These are phyloP conservation scores for Clonostachys rhizophaga DNA, from an alignment of 2,329 filamentous ascomycete species.

Conservation along the genomic window DNA sequence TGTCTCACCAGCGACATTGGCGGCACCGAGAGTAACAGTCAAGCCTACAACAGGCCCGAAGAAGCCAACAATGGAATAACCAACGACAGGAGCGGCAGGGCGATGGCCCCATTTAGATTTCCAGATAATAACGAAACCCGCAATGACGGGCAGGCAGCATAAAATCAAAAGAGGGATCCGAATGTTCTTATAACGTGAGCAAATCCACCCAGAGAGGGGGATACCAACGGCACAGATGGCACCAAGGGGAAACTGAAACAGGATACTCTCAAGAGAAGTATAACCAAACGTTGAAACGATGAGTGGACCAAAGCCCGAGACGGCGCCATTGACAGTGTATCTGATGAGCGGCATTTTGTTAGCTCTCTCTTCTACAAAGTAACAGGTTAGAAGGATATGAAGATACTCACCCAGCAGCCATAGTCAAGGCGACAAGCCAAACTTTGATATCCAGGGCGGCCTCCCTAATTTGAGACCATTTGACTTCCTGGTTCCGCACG, in stretches of 20 bases:
- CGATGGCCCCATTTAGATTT: constrained; percentile 43
- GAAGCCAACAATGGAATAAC: constrained; percentile 52
- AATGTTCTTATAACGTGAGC: constrained; percentile 42
- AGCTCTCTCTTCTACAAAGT: background rate
- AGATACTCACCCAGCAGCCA: constrained; percentile 36
- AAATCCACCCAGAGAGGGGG: constrained; percentile 46
- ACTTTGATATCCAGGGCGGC: constrained; percentile 38
- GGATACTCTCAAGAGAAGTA: constrained; percentile 43
- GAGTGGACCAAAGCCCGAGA: constrained; percentile 49
- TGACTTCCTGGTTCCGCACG: constrained; percentile 41
- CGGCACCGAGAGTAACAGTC: constrained; percentile 12
- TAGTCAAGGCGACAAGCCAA: constrained; percentile 44
- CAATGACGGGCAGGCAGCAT: constrained; percentile 54
- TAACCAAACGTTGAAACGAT: constrained; percentile 52
- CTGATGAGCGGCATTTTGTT: constrained; percentile 7
- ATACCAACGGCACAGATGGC: constrained; percentile 49
- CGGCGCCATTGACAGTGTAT: constrained; percentile 49
- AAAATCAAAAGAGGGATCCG: constrained; percentile 45
- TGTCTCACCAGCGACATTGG: constrained; percentile 70
- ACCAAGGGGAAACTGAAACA: constrained; percentile 56
- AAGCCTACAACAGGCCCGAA: constrained; percentile 51
- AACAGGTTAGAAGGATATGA: background rate
- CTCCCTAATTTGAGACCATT: constrained; percentile 38
- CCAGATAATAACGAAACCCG: constrained; percentile 57
- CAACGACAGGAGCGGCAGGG: constrained; percentile 46